Percentiles rank a stretch among this genome's conserved stretches.
These are phyloP conservation scores for Gremmenia infestans DNA, from an alignment of 2,329 filamentous ascomycete genomes.

Conservation along the genomic window DNA sequence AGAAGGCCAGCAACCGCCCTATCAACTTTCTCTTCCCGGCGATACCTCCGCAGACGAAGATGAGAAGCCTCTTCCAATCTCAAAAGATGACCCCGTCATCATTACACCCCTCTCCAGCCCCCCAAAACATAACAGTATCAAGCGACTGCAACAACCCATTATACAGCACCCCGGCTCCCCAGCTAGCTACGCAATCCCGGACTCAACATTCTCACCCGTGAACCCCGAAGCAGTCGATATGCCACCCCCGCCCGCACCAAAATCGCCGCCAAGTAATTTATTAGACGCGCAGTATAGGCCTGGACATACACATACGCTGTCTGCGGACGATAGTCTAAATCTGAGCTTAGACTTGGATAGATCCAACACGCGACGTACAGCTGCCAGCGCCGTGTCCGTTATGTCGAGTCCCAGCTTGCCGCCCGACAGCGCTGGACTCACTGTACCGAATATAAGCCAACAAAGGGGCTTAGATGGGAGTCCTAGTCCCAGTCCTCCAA, in stretches of 20 bases:
- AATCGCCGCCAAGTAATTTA: slow-evolving; percentile 9
- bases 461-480: background rate
- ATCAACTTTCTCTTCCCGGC: slow-evolving; percentile 27
- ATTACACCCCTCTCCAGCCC: background rate
- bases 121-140: slow-evolving; percentile 6
- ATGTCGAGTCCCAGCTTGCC: background rate
- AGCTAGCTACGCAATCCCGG: slow-evolving; percentile 23
- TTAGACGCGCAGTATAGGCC: slow-evolving; percentile 2
- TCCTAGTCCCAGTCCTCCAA: background rate
- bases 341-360: slow-evolving; percentile 17
- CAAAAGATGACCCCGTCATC: slow-evolving; percentile 9
- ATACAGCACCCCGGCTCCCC: slow-evolving; percentile 24
- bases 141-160: slow-evolving; percentile 17
- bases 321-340: background rate
- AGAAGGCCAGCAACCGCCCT: slow-evolving; percentile 29
- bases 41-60: slow-evolving; percentile 12
- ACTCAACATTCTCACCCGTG: slow-evolving; percentile 21
- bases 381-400: slow-evolving; percentile 16
- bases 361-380: slow-evolving; percentile 21
- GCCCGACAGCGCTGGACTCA: background rate
- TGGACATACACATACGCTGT: slow-evolving; percentile 1
- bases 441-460: background rate
- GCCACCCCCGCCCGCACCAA: slow-evolving; percentile 22
- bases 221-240: slow-evolving; percentile 17
- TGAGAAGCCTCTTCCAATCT: slow-evolving; percentile 2